These are phyloP conservation scores for Vaucheria bursata DNA, from an alignment of 352 stramenopile species.

Conservation along the genomic window DNA sequence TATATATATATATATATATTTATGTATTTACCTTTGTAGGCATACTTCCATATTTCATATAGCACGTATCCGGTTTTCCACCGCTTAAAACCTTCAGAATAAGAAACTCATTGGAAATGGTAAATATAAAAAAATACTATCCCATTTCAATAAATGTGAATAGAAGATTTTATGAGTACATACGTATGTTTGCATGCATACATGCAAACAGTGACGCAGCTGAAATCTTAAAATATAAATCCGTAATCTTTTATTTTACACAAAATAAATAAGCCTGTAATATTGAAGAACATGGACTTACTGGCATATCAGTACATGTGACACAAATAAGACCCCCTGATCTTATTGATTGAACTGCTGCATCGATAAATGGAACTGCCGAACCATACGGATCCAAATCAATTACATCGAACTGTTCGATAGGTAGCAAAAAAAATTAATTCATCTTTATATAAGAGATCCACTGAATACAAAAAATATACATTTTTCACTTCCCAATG, in stretches of 20 bases:
- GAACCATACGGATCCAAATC: conserved; percentile 99
- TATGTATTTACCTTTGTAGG: conserved; percentile 58
- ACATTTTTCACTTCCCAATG: no score
- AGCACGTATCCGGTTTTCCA: conserved; percentile 68
- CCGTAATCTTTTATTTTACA: no score
- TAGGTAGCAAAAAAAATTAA: no score
- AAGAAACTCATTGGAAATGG: no score
- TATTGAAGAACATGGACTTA: neutral
- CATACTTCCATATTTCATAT: conserved; percentile 60
- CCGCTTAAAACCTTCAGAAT: conserved; percentile 64
- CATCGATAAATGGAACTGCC: conserved; percentile 94
- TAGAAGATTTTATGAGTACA: neutral
- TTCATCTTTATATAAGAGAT: no score
- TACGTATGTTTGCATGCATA: no score
- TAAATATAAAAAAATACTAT: no score
- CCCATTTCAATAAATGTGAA: no score
- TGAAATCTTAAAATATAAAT: neutral
- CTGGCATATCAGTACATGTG: conserved; percentile 98
- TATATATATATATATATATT: no score
- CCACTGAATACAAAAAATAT: no score
- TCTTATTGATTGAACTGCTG: conserved; percentile 74
- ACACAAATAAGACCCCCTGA: conserved; percentile 90
- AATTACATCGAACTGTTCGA: conserved; percentile 87
- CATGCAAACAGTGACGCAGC: neutral
- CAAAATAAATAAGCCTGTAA: no score